Percentiles rank a stretch among this genome's conserved stretches.
These are phyloP conservation scores for Penicillium longicatenatum DNA, from an alignment of 495 filamentous ascomycete species.

Conservation along the genomic window DNA sequence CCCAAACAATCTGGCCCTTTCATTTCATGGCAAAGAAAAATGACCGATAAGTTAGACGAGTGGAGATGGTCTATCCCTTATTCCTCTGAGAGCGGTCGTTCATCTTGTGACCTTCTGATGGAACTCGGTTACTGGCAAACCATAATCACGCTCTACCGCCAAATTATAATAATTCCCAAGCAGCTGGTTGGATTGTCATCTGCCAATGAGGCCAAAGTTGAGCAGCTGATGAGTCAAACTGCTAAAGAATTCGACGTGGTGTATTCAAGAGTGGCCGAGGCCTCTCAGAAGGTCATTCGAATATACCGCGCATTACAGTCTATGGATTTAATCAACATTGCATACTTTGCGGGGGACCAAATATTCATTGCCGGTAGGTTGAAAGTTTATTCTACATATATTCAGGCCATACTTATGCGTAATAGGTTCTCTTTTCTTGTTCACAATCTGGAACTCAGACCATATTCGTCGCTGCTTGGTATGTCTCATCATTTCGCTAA, in stretches of 20 bases:
- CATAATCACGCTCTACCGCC: slow-evolving; percentile 3
- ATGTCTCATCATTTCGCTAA: too few species aligned
- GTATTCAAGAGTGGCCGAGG: background rate
- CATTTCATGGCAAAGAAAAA: background rate
- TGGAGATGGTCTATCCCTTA: background rate
- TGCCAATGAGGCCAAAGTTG: background rate
- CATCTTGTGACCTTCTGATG: background rate
- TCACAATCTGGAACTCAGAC: background rate
- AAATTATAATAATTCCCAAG: background rate
- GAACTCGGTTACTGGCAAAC: slow-evolving; percentile 13
- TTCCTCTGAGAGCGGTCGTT: background rate
- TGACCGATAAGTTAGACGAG: background rate
- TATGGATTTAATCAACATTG: background rate
- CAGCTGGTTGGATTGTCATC: background rate
- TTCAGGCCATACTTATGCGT: background rate
- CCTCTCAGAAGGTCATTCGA: background rate
- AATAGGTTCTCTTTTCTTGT: background rate
- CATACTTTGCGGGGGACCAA: background rate
- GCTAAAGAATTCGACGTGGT: background rate
- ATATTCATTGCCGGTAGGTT: background rate
- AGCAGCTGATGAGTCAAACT: background rate
- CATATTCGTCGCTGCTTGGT: background rate
- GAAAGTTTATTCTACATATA: background rate
- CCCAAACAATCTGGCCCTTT: background rate
- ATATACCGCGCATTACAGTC: background rate